Percentiles rank a stretch among this genome's conserved stretches.
phyloP scores from a whole-genome alignment of 306 rosid genomes.

The Sicyos baderoa region DNA sequence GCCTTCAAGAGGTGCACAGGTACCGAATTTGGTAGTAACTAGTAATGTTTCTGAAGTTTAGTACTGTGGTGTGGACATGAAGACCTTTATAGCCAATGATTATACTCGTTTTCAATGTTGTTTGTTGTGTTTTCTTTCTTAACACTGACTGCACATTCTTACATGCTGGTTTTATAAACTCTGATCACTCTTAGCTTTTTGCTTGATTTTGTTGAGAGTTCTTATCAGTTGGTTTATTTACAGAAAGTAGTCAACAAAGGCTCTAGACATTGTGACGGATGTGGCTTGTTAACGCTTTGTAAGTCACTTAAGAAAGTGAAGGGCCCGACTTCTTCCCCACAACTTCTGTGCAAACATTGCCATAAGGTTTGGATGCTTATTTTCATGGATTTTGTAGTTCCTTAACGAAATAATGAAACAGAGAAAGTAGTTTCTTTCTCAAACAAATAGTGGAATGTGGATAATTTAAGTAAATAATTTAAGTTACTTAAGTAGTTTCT shows the following conservation, averaged over 20 bases:
- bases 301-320: conserved; percentile 55
- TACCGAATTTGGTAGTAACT: not conserved
- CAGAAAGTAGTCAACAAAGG: conserved; percentile 45
- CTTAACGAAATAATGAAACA: not conserved
- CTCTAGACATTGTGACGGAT: conserved; percentile 60
- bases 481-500: too few species aligned
- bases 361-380: conserved; percentile 46
- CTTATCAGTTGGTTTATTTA: conserved; percentile 28
- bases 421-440: not conserved
- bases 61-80: not conserved
- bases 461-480: too few species aligned
- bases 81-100: not conserved
- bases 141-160: not conserved
- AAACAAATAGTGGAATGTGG: not conserved
- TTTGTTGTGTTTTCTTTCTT: not conserved
- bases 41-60: conserved; percentile 3
- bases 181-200: not conserved
- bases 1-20: not conserved
- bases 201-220: conserved; percentile 12
- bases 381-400: not conserved
- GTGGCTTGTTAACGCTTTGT: conserved; percentile 47
- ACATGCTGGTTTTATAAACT: not conserved
- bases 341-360: conserved; percentile 67
- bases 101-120: not conserved
- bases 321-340: conserved; percentile 37